Evolutionary conservation across 2,329 filamentous ascomycete genomes (phyloP).

Genomic region (Phoma sp.): DNA sequence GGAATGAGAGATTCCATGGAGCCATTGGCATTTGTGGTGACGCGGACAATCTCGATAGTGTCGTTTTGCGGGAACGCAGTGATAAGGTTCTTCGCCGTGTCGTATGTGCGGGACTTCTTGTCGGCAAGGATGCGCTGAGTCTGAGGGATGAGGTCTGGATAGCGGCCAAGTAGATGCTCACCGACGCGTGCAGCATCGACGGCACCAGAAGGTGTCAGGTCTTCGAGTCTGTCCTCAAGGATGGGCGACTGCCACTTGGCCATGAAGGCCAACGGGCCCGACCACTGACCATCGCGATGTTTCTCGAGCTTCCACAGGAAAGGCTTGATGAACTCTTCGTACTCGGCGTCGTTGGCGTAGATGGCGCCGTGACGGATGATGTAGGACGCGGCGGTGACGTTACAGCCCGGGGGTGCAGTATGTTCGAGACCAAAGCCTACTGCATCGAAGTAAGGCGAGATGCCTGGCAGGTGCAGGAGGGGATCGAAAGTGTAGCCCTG

Average conservation of each 20-base stretch:
- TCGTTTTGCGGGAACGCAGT: conserved; percentile 37
- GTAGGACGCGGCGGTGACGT: conserved; percentile 56
- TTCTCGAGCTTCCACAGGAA: conserved; percentile 65
- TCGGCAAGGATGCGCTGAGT: conserved; percentile 39
- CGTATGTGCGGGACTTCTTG: conserved; percentile 46
- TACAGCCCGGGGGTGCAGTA: conserved; percentile 56
- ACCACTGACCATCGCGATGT: conserved; percentile 55
- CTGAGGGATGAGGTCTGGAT: conserved; percentile 57
- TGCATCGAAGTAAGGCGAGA: conserved; percentile 59
- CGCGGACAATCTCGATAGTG: conserved; percentile 42
- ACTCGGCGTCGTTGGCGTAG: conserved; percentile 59
- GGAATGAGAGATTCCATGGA: conserved; percentile 42
- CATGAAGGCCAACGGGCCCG: conserved; percentile 63
- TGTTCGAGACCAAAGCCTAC: conserved; percentile 55
- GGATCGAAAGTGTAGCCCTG: conserved; percentile 55
- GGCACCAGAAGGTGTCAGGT: conserved; percentile 37
- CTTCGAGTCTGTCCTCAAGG: conserved; percentile 56
- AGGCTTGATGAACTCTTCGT: conserved; percentile 57
- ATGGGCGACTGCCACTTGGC: conserved; percentile 63
- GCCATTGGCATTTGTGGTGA: conserved; percentile 38
- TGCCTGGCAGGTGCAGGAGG: conserved; percentile 56
- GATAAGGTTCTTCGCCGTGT: conserved; percentile 42
- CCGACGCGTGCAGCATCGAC: conserved; percentile 65
- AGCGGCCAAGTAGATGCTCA: conserved; percentile 63
- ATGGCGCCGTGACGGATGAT: conserved; percentile 59